phyloP scores from a whole-genome alignment of 2,329 filamentous ascomycete species.

The Trichoderma sp. region DNA sequence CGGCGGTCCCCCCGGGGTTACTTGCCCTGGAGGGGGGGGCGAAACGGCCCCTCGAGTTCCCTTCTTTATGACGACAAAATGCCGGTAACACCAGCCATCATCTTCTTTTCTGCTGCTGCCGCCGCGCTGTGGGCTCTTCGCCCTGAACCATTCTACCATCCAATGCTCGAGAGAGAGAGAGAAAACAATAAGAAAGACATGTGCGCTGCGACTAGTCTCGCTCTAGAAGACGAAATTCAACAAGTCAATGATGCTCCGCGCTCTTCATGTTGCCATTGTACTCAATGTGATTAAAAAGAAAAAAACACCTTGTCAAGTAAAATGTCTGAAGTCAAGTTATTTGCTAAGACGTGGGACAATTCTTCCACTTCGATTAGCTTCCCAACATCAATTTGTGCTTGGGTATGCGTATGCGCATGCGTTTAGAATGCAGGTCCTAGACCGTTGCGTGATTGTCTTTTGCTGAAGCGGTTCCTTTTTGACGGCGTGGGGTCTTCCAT shows the following conservation, averaged over 20 bases:
- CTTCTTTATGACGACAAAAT: conserved; percentile 5
- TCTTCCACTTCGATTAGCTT: neutral
- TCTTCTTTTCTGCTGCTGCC: conserved; percentile 7
- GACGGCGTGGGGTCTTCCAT: conserved; percentile 47
- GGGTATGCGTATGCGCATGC: too few relatives aligned
- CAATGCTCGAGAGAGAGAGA: conserved; percentile 16
- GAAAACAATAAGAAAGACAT: conserved; percentile 15
- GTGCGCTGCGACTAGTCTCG: conserved; percentile 14
- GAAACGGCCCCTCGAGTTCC: neutral
- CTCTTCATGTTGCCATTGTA: conserved; percentile 11
- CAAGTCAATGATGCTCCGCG: conserved; percentile 5
- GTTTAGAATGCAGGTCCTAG: conserved; percentile 19
- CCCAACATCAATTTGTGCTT: neutral
- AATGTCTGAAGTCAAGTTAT: conserved; percentile 3
- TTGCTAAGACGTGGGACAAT: neutral
- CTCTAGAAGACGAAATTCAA: conserved; percentile 13
- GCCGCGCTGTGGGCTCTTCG: conserved; percentile 13
- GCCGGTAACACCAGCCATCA: conserved; percentile 12
- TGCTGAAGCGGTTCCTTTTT: conserved; percentile 74
- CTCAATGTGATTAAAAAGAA: neutral
- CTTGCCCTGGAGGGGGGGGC: neutral
- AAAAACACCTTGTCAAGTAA: neutral
- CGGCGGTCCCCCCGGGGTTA: neutral
- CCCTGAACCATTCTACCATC: conserved; percentile 15
- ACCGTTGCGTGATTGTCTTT: conserved; percentile 88